Percentiles rank a stretch among this genome's conserved stretches.
Evolutionary conservation across 305 asterid genomes (phyloP).

Genomic region (Solanum chacoense): DNA sequence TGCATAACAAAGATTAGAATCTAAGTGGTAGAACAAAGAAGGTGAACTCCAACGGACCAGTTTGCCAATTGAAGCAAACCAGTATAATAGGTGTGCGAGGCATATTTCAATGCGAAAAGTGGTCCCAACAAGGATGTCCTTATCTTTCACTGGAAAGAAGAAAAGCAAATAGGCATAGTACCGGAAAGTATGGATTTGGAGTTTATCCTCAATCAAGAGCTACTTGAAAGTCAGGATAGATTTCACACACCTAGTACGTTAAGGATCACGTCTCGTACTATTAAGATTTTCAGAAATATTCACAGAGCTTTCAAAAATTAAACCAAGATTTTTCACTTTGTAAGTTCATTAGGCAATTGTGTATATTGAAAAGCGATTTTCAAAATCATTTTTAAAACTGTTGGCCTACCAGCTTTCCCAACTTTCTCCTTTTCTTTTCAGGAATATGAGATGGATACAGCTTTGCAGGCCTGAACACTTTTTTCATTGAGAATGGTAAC

Average conservation of each 20-base stretch:
- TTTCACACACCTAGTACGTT: neutral
- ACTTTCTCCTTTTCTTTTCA: neutral
- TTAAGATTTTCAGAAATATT: neutral
- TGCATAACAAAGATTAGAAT: neutral
- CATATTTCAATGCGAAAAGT: neutral
- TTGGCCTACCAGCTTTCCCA: neutral
- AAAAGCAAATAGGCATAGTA: neutral
- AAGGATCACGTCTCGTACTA: neutral
- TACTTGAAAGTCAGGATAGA: neutral
- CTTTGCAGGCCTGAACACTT: neutral
- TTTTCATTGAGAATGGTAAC: neutral
- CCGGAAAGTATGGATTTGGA: neutral
- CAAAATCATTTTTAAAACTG: neutral
- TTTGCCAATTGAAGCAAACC: neutral
- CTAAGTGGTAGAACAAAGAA: neutral
- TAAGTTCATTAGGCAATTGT: neutral
- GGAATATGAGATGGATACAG: neutral
- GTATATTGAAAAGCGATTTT: neutral
- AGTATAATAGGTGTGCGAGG: neutral
- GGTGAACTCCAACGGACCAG: neutral
- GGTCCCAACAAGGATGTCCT: neutral
- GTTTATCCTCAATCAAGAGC: neutral
- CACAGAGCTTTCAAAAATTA: neutral
- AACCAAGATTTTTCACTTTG: neutral
- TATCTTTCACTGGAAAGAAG: neutral